These are phyloP conservation scores for Dioszegia aurantiaca DNA, from an alignment of 768 basidiomycete species.

Conservation along the genomic window DNA sequence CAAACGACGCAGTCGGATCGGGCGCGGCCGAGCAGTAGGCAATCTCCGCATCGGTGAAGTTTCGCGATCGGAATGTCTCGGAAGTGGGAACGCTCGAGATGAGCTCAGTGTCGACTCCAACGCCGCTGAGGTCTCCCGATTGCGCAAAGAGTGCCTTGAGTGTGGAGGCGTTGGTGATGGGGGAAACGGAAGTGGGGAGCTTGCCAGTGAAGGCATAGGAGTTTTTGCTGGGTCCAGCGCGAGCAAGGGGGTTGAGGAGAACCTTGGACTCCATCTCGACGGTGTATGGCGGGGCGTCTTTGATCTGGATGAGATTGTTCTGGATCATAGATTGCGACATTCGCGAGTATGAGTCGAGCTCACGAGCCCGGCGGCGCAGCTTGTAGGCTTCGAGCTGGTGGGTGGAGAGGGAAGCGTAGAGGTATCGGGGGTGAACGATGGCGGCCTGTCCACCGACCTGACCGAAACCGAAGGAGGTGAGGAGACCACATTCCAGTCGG, in stretches of 20 bases:
- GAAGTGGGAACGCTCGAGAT: slow-evolving; percentile 92
- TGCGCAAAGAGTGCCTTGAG: slow-evolving; percentile 60
- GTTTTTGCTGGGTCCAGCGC: slow-evolving; percentile 78
- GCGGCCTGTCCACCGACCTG: slow-evolving; percentile 94
- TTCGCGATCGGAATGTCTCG: slow-evolving; percentile 78
- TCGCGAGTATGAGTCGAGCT: slow-evolving; percentile 56
- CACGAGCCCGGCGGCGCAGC: slow-evolving; percentile 59
- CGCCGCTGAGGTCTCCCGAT: slow-evolving; percentile 62
- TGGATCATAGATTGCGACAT: slow-evolving; percentile 94
- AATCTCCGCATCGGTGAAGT: slow-evolving; percentile 87
- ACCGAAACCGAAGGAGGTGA: slow-evolving; percentile 72
- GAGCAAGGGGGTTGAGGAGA: slow-evolving; percentile 85
- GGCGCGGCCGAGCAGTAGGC: slow-evolving; percentile 83
- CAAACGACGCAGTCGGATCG: slow-evolving; percentile 82
- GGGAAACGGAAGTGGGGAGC: slow-evolving; percentile 57
- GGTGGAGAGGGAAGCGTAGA: slow-evolving; percentile 78
- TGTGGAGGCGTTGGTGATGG: slow-evolving; percentile 69
- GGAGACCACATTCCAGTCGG: slow-evolving; percentile 60
- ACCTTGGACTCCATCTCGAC: slow-evolving; percentile 81
- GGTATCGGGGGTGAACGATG: slow-evolving; percentile 83
- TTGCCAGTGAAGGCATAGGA: slow-evolving; percentile 75
- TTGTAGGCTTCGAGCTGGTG: slow-evolving; percentile 75
- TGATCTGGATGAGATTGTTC: slow-evolving; percentile 89
- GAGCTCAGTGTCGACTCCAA: slow-evolving; percentile 72
- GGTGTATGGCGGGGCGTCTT: slow-evolving; percentile 84